Evolutionary conservation across 2,329 filamentous ascomycete genomes (phyloP).

Genomic region (Berkeleyomyces rouxiae): DNA sequence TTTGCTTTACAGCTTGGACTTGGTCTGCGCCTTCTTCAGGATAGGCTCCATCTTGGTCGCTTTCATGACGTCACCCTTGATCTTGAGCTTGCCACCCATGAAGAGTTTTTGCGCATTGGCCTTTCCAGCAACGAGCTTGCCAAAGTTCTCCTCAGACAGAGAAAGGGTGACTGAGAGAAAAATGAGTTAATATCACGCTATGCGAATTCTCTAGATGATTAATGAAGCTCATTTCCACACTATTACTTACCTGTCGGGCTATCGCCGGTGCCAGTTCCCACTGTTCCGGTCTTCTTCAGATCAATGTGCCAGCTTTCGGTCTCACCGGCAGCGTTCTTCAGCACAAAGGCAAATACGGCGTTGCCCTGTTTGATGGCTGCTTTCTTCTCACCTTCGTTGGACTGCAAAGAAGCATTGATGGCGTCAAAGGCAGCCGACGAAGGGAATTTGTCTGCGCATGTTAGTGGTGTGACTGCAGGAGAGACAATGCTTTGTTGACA

Average conservation of each 20-base stretch:
- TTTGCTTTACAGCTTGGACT: slow-evolving; percentile 57
- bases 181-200: slow-evolving; percentile 4
- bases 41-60: slow-evolving; percentile 91
- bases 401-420: slow-evolving; percentile 57
- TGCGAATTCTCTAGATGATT: background rate
- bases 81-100: slow-evolving; percentile 97
- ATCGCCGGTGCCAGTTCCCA: slow-evolving; percentile 58
- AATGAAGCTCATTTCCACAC: background rate
- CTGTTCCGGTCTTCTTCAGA: slow-evolving; percentile 74
- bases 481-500: background rate
- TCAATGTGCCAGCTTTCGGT: slow-evolving; percentile 87
- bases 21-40: slow-evolving; percentile 67
- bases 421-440: slow-evolving; percentile 80
- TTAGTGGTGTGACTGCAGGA: background rate
- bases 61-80: slow-evolving; percentile 98
- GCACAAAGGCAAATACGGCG: slow-evolving; percentile 75
- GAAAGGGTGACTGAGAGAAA: slow-evolving; percentile 56
- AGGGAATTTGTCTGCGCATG: slow-evolving; percentile 56
- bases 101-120: slow-evolving; percentile 90
- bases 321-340: slow-evolving; percentile 75
- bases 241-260: slow-evolving; percentile 61
- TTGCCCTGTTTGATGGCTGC: slow-evolving; percentile 79
- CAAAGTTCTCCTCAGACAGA: slow-evolving; percentile 76
- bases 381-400: slow-evolving; percentile 58
- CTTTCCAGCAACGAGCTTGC: slow-evolving; percentile 65